phyloP scores from a whole-genome alignment of 805 yeast genomes.

The Teunomyces gatunensis region DNA sequence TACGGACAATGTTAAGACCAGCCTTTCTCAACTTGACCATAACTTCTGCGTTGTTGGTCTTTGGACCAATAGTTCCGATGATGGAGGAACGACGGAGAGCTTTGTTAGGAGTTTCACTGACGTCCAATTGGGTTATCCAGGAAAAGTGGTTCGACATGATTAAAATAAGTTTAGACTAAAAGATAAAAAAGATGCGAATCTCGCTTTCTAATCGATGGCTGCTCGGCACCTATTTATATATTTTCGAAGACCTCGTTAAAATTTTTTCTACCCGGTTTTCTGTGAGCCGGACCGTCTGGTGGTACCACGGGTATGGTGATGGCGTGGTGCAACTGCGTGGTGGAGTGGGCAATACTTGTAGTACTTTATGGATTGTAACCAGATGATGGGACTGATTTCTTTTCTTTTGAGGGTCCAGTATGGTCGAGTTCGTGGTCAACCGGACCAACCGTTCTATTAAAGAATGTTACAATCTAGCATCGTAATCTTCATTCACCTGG shows the following conservation, averaged over 20 bases:
- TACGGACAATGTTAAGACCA: constrained; percentile 95
- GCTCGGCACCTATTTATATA: constrained; percentile 7
- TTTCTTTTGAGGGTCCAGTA: no score
- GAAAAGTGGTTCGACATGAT: constrained; percentile 51
- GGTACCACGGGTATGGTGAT: constrained; percentile 3
- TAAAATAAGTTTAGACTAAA: not conserved
- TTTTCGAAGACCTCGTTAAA: constrained; percentile 6
- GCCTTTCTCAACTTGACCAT: constrained; percentile 90
- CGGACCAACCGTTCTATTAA: not conserved
- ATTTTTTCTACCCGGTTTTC: constrained; percentile 10
- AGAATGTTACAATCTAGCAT: not conserved
- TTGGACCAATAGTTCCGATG: constrained; percentile 98
- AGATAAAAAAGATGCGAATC: not conserved
- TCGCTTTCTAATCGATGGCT: not conserved
- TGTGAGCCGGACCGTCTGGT: constrained; percentile 7
- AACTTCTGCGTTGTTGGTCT: constrained; percentile 86
- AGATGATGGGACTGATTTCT: no score
- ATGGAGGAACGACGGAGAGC: constrained; percentile 91
- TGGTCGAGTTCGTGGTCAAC: not conserved
- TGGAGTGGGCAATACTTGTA: not conserved
- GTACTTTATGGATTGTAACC: not conserved
- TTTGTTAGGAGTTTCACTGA: constrained; percentile 69
- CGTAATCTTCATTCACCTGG: not conserved
- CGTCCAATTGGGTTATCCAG: constrained; percentile 82
- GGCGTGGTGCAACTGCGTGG: not conserved